These are phyloP conservation scores for Hortaea sp. DNA, from an alignment of 2,329 filamentous ascomycete species.

Conservation along the genomic window DNA sequence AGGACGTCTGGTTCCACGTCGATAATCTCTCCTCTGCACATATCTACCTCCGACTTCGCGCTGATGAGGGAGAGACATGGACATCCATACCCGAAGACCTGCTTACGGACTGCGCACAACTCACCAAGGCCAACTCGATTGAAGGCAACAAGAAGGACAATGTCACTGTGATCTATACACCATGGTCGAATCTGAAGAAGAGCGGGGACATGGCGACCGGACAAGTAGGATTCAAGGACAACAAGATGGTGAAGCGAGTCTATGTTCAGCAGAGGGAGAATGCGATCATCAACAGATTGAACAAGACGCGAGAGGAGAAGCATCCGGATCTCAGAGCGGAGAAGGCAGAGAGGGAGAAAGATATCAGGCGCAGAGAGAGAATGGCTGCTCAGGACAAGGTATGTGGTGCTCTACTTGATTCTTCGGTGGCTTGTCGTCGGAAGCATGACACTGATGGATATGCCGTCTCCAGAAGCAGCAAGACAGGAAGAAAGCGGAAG, in stretches of 20 bases:
- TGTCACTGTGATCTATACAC: conserved; percentile 91
- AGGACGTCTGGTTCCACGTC: conserved; percentile 98
- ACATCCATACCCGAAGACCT: conserved; percentile 59
- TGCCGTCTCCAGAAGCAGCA: conserved; percentile 53
- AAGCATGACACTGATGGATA: not conserved
- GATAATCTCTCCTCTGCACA: conserved; percentile 96
- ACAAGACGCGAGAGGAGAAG: conserved; percentile 88
- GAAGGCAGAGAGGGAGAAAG: conserved; percentile 64
- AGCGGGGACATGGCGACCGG: conserved; percentile 91
- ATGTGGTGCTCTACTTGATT: conserved; percentile 12
- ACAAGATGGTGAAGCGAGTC: conserved; percentile 71
- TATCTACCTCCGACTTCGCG: conserved; percentile 72
- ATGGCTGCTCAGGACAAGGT: conserved; percentile 53
- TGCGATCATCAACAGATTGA: conserved; percentile 87
- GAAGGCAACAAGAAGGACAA: conserved; percentile 99
- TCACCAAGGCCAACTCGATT: conserved; percentile 98
- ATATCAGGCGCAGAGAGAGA: conserved; percentile 63
- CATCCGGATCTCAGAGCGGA: conserved; percentile 76
- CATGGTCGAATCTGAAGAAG: conserved; percentile 93
- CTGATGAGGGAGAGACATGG: conserved; percentile 37
- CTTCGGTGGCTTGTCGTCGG: too few relatives aligned
- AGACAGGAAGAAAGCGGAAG: conserved; percentile 61
- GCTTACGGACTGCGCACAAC: conserved; percentile 80
- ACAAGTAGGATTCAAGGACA: conserved; percentile 90
- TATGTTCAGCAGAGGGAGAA: conserved; percentile 77